These are phyloP conservation scores for Cercospora sojina DNA, from an alignment of 2,329 filamentous ascomycete genomes.

Conservation along the genomic window DNA sequence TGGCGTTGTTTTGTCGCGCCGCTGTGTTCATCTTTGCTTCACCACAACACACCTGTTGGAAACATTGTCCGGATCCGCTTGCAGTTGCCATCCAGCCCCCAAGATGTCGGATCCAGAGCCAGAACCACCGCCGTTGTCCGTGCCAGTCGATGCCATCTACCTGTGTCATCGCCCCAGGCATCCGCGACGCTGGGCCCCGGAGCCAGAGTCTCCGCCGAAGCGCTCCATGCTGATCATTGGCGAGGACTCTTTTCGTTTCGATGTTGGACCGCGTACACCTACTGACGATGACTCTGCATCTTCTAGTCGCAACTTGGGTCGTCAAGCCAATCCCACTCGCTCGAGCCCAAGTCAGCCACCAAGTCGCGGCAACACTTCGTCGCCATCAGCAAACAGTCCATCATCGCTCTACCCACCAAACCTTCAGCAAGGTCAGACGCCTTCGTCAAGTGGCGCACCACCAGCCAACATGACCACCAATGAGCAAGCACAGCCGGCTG, in stretches of 20 bases:
- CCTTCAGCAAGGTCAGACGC: conserved; percentile 34
- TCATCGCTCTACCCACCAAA: conserved; percentile 32
- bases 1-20: background rate
- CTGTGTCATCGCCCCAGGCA: background rate
- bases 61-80: background rate
- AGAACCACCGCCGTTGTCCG: background rate
- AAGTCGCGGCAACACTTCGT: conserved; percentile 35
- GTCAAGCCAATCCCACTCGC: conserved; percentile 29
- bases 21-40: background rate
- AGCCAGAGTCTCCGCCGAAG: conserved; percentile 3
- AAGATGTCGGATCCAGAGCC: background rate
- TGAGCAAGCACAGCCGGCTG: conserved; percentile 49
- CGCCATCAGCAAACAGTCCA: conserved; percentile 36
- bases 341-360: conserved; percentile 32
- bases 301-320: conserved; percentile 38
- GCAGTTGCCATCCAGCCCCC: background rate
- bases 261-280: background rate
- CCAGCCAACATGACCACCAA: conserved; percentile 65
- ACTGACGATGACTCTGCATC: conserved; percentile 10
- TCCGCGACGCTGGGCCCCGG: background rate
- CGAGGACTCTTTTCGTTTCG: background rate
- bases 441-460: conserved; percentile 47
- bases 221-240: background rate
- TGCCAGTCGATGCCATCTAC: background rate
- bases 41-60: background rate